Percentiles rank a stretch among this genome's conserved stretches.
Evolutionary conservation across 2,329 filamentous ascomycete species (phyloP).

Genomic region (Aspergillus uvarum): DNA sequence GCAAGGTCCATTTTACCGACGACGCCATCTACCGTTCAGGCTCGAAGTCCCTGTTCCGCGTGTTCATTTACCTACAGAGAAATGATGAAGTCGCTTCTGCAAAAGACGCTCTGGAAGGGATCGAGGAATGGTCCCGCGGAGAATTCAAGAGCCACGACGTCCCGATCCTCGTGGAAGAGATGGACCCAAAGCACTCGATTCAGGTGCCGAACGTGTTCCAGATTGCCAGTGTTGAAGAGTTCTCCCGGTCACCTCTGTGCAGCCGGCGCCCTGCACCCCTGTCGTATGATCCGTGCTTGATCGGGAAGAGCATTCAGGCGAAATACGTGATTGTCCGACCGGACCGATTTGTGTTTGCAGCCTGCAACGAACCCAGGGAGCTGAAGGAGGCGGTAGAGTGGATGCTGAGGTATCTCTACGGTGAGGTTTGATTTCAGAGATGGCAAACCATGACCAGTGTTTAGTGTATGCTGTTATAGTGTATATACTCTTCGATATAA

Average conservation of each 20-base stretch:
- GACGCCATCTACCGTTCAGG: constrained; percentile 31
- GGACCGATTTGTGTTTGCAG: constrained; percentile 38
- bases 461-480: too few relatives aligned
- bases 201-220: constrained; percentile 13
- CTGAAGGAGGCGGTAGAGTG: constrained; percentile 13
- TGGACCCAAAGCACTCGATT: background rate
- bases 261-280: constrained; percentile 28
- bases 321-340: constrained; percentile 33
- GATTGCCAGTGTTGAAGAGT: constrained; percentile 32
- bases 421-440: background rate
- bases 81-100: constrained; percentile 3
- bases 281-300: constrained; percentile 28
- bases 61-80: constrained; percentile 29
- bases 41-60: constrained; percentile 33
- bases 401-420: background rate
- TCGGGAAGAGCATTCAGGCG: constrained; percentile 23
- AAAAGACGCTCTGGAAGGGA: background rate
- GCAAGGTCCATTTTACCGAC: constrained; percentile 31
- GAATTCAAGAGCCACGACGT: constrained; percentile 2
- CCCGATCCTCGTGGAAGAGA: constrained; percentile 15
- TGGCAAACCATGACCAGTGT: too few relatives aligned
- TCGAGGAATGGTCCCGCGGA: constrained; percentile 9
- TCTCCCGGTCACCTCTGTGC: constrained; percentile 29
- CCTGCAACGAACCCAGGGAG: constrained; percentile 24
- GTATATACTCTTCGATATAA: too few relatives aligned